Conservation (phyloP, 31 red algal genomes). For the Bonnemaisonia californica region DNA sequence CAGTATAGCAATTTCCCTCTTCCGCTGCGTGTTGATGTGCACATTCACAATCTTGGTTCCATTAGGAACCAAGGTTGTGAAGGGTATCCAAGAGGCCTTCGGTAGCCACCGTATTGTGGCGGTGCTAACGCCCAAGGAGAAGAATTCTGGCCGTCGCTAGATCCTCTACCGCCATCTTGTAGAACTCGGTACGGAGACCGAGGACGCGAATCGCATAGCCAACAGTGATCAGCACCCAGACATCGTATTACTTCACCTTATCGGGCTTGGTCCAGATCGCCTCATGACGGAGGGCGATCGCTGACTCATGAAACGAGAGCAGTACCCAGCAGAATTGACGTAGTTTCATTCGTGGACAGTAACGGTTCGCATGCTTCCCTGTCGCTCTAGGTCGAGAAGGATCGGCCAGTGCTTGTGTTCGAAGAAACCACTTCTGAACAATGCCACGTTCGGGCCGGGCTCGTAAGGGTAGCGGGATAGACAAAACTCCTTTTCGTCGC, state of each 20-base stretch:
- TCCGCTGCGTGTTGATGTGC: neutral
- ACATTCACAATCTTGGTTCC: too few relatives aligned
- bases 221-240: neutral
- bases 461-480: too few relatives aligned
- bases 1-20: conserved; percentile 18
- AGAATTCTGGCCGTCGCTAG: neutral
- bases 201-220: neutral
- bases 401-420: neutral
- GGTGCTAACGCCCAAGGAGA: neutral
- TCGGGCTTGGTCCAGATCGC: neutral
- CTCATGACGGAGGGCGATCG: conserved; percentile 1
- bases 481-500: too few relatives aligned
- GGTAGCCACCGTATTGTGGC: neutral
- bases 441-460: too few relatives aligned
- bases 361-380: neutral
- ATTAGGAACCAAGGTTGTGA: neutral
- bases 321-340: conserved; percentile 22
- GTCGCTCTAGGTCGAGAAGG: neutral
- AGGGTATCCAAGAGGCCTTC: neutral
- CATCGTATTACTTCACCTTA: neutral
- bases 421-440: too few relatives aligned
- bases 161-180: neutral
- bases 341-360: neutral
- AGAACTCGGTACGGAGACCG: conserved; percentile 1
- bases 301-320: conserved; percentile 2